Percentiles rank a stretch among this genome's conserved stretches.
These are phyloP conservation scores for Strobilomyces confusus DNA, from an alignment of 768 basidiomycete genomes.

Conservation along the genomic window DNA sequence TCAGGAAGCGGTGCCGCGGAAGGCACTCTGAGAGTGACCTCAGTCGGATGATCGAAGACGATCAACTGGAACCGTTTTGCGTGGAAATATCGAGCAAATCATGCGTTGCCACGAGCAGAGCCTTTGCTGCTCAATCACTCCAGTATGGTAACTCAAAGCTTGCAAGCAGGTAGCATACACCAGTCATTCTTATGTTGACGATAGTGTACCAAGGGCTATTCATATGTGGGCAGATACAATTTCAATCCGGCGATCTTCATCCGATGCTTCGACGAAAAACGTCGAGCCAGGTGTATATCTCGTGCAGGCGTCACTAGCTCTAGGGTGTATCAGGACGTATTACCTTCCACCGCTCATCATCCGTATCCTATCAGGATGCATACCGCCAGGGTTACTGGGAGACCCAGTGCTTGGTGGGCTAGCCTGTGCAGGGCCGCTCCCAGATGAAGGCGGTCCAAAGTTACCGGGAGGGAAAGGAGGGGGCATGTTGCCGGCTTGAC, in stretches of 20 bases:
- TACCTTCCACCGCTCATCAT: slow-evolving; percentile 56
- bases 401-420: slow-evolving; percentile 37
- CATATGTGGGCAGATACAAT: slow-evolving; percentile 1
- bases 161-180: neutral
- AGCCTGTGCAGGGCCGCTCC: slow-evolving; percentile 38
- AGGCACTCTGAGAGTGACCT: slow-evolving; percentile 34
- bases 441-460: slow-evolving; percentile 37
- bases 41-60: slow-evolving; percentile 34
- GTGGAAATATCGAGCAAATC: slow-evolving; percentile 33
- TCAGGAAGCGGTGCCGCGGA: slow-evolving; percentile 34
- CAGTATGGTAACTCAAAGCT: slow-evolving; percentile 10
- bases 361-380: slow-evolving; percentile 79
- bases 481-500: slow-evolving; percentile 28
- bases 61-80: slow-evolving; percentile 44
- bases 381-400: slow-evolving; percentile 52
- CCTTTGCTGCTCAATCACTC: slow-evolving; percentile 22
- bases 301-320: neutral
- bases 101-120: slow-evolving; percentile 16
- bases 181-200: neutral
- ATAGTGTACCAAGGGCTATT: neutral
- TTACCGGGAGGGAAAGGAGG: slow-evolving; percentile 32
- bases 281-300: neutral
- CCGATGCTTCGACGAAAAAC: neutral
- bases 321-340: neutral
- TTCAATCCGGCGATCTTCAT: neutral